phyloP scores from a whole-genome alignment of 2,329 filamentous ascomycete genomes.

The Cladophialophora carrionii region DNA sequence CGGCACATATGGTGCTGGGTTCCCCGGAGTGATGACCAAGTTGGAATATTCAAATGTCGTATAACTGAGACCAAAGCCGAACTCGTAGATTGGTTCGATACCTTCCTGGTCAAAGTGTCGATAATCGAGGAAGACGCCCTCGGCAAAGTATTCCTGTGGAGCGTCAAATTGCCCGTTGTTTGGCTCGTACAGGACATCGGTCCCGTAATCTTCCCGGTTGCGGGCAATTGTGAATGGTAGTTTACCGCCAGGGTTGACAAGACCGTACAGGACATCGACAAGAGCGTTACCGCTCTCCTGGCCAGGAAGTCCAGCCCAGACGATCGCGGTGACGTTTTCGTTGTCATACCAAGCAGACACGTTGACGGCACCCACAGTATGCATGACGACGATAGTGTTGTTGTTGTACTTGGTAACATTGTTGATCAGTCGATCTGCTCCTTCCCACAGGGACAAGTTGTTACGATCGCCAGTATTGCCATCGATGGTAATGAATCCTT shows the following conservation, averaged over 20 bases:
- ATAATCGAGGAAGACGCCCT: conserved; percentile 64
- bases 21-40: conserved; percentile 53
- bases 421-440: conserved; percentile 78
- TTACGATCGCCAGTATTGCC: conserved; percentile 86
- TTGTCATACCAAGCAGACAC: conserved; percentile 65
- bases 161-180: conserved; percentile 59
- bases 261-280: conserved; percentile 73
- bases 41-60: conserved; percentile 66
- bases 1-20: conserved; percentile 56
- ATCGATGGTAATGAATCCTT: conserved; percentile 82
- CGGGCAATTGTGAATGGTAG: conserved; percentile 64
- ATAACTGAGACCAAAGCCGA: conserved; percentile 65
- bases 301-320: conserved; percentile 75
- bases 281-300: conserved; percentile 76
- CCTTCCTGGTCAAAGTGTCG: conserved; percentile 58
- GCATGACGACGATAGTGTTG: conserved; percentile 91
- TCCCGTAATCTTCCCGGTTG: conserved; percentile 58
- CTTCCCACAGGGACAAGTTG: conserved; percentile 87
- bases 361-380: conserved; percentile 79
- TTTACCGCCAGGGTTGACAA: conserved; percentile 65
- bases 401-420: conserved; percentile 76
- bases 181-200: conserved; percentile 59
- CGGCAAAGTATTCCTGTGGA: conserved; percentile 62
- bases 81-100: conserved; percentile 63
- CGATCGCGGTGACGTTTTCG: conserved; percentile 72